phyloP scores from a whole-genome alignment of 164 flowering plant genomes.

The Vitis rotundifolia region DNA sequence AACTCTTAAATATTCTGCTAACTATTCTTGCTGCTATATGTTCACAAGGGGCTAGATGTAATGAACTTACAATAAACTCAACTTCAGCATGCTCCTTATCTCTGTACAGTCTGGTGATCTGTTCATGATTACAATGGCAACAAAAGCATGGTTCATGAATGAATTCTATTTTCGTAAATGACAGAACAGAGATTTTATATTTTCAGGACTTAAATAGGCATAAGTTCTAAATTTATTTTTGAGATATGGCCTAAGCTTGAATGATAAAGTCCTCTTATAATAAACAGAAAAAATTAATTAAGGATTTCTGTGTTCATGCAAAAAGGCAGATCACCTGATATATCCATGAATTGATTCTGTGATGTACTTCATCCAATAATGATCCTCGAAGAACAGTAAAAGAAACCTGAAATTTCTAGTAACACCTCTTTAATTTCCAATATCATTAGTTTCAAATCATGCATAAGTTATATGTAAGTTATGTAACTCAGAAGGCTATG shows the following conservation, averaged over 20 bases:
- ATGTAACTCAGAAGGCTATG: constrained; percentile 1
- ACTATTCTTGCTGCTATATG: no score
- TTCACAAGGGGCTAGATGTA: no score
- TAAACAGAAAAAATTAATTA: neutral
- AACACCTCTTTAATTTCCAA: neutral
- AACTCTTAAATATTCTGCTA: no score
- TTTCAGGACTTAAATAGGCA: neutral
- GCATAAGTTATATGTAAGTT: neutral
- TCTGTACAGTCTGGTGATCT: constrained; percentile 42
- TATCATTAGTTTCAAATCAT: neutral
- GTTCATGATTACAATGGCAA: constrained; percentile 8
- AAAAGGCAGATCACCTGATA: constrained; percentile 35
- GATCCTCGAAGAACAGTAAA: constrained; percentile 44
- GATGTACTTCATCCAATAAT: constrained; percentile 51
- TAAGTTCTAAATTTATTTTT: no score
- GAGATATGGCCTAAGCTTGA: neutral
- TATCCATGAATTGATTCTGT: constrained; percentile 48
- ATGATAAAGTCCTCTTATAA: neutral
- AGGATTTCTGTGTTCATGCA: neutral
- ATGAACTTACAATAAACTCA: constrained; percentile 34
- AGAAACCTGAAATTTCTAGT: constrained; percentile 25
- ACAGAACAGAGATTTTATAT: neutral
- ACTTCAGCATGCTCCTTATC: constrained; percentile 54
- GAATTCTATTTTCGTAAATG: no score
- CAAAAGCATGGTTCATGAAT: neutral